A percentile compares a stretch with the other conserved stretches of the same genome.
Evolutionary conservation across 208 protist genomes (phyloP).

Genomic region (Acanthamoeba culbertsoni): DNA sequence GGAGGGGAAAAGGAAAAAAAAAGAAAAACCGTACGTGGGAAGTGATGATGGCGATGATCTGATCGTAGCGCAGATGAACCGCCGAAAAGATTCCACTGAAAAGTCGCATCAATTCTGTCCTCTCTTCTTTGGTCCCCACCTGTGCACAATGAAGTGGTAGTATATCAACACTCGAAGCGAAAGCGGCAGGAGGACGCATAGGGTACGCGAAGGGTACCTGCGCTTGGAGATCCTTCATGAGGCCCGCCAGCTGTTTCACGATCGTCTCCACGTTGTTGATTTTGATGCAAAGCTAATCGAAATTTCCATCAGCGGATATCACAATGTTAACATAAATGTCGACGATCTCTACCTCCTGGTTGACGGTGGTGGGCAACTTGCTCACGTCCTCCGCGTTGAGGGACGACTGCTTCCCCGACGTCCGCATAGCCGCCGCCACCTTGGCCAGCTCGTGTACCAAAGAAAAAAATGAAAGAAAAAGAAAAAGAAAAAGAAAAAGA

Average conservation of each 20-base stretch:
- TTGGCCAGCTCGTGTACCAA: not conserved
- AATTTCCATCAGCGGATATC: not conserved
- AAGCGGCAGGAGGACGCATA: not conserved
- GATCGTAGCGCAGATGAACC: conserved; percentile 7
- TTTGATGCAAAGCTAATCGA: not conserved
- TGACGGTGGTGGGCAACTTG: conserved; percentile 26
- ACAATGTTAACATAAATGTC: not conserved
- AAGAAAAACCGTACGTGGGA: not conserved
- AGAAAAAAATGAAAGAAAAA: too few species aligned
- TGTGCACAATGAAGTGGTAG: not conserved
- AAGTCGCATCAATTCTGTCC: not conserved
- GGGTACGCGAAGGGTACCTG: too few species aligned
- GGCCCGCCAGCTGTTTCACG: conserved; percentile 23
- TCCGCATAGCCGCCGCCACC: not conserved
- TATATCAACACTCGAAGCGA: not conserved
- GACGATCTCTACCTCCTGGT: not conserved
- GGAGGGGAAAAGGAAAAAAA: not conserved
- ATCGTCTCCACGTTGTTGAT: conserved; percentile 54
- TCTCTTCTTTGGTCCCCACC: not conserved
- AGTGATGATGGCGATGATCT: conserved; percentile 55
- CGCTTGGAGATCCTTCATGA: not conserved
- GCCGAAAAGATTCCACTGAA: not conserved
- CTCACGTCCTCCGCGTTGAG: not conserved
- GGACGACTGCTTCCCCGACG: not conserved
- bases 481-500: too few species aligned